Percentiles rank a stretch among this genome's conserved stretches.
Conservation (phyloP, 306 rosid genomes). For the Ceratonia siliqua region DNA sequence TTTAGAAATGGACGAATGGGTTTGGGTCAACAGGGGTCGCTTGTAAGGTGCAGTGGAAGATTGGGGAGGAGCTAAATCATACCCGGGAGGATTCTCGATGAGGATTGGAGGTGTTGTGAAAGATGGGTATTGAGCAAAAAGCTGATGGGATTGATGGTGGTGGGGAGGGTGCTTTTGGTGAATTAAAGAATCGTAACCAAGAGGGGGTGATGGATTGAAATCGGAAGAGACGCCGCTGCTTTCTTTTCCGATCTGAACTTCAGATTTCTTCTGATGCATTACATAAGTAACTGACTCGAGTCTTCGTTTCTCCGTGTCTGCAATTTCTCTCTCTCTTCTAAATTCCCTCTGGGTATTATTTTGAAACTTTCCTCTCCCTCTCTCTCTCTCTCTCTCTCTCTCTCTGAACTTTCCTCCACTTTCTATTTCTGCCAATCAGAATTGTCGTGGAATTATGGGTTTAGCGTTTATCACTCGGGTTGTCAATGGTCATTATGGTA, state of each 20-base stretch:
- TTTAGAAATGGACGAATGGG: slow-evolving; percentile 51
- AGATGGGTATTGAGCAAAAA: slow-evolving; percentile 32
- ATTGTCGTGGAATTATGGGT: not conserved
- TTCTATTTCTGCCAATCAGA: not conserved
- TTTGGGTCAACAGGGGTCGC: slow-evolving; percentile 56
- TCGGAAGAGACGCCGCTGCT: slow-evolving; percentile 47
- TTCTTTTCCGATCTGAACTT: slow-evolving; percentile 52
- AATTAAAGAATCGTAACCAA: slow-evolving; percentile 34
- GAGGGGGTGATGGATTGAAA: slow-evolving; percentile 26
- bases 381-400: not conserved
- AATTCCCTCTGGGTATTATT: not conserved
- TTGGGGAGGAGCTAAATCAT: too few species aligned
- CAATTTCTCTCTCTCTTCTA: not conserved
- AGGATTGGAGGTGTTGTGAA: too few species aligned
- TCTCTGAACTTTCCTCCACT: not conserved
- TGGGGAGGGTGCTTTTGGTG: slow-evolving; percentile 30
- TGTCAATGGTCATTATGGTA: not conserved
- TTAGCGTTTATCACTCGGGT: not conserved
- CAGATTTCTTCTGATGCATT: slow-evolving; percentile 51
- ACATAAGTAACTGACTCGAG: slow-evolving; percentile 13
- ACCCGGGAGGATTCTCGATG: slow-evolving; percentile 36
- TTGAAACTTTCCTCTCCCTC: not conserved
- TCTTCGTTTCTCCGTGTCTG: not conserved
- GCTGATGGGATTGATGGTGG: slow-evolving; percentile 24
- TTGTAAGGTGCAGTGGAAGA: slow-evolving; percentile 53